Percentiles rank a stretch among this genome's conserved stretches.
phyloP scores from a whole-genome alignment of 73 alveolate species.

The Paramecium sonneborni region DNA sequence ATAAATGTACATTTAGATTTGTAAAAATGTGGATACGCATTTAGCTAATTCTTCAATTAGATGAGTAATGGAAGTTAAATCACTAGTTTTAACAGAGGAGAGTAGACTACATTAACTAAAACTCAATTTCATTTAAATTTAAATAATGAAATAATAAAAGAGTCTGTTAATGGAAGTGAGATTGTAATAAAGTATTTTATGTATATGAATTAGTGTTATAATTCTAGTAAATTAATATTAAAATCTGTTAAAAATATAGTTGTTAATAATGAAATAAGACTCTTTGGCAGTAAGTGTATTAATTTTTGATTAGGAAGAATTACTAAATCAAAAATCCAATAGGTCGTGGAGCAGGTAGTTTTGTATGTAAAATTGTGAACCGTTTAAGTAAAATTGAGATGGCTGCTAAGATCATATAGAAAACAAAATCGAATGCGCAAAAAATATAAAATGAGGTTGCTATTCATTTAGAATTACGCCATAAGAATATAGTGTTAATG shows the following conservation, averaged over 20 bases:
- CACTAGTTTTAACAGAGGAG: background rate
- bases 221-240: conserved; percentile 27
- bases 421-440: background rate
- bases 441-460: conserved; percentile 41
- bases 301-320: background rate
- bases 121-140: conserved; percentile 33
- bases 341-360: conserved; percentile 68
- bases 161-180: background rate
- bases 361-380: conserved; percentile 46
- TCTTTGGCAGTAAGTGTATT: conserved; percentile 13
- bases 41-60: background rate
- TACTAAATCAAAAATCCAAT: conserved; percentile 57
- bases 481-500: conserved; percentile 17
- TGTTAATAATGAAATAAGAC: conserved; percentile 47
- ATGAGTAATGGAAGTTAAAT: background rate
- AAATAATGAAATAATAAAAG: background rate
- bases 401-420: conserved; percentile 11
- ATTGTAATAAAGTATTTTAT: background rate
- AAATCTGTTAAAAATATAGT: conserved; percentile 50
- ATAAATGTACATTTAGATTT: background rate
- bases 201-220: background rate
- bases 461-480: conserved; percentile 38
- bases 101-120: conserved; percentile 32
- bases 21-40: background rate
- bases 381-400: conserved; percentile 25